Evolutionary conservation across 2,329 filamentous ascomycete genomes (phyloP).

Genomic region (Penicillium sp.): DNA sequence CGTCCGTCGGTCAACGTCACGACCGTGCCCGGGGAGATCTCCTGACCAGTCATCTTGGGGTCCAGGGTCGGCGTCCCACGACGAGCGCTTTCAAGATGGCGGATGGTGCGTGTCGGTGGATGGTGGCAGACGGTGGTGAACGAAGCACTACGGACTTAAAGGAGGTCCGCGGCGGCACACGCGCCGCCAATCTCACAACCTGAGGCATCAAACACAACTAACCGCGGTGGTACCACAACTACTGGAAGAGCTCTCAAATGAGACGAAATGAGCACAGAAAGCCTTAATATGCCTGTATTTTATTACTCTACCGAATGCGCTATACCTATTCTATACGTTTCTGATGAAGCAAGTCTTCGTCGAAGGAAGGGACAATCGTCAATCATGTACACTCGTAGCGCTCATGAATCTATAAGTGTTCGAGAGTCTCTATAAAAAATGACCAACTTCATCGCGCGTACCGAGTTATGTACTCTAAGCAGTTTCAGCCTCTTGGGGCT

Average conservation of each 20-base stretch:
- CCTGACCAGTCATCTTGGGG: constrained; percentile 26
- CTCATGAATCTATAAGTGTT: neutral
- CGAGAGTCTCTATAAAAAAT: neutral
- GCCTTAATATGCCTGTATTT: neutral
- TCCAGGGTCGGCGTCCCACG: constrained; percentile 13
- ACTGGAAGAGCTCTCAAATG: neutral
- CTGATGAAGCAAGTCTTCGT: neutral
- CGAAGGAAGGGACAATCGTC: neutral
- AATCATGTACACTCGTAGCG: neutral
- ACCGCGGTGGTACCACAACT: neutral
- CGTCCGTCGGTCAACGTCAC: constrained; percentile 79
- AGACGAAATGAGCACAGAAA: neutral
- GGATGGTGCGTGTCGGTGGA: constrained; percentile 5
- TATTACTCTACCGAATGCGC: neutral
- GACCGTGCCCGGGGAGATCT: constrained; percentile 63
- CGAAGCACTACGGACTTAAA: neutral
- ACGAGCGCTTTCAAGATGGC: constrained; percentile 15
- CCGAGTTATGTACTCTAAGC: constrained; percentile 7
- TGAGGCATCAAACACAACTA: constrained; percentile 20
- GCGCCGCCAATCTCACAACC: constrained; percentile 18
- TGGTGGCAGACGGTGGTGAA: constrained; percentile 5
- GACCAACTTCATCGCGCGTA: neutral
- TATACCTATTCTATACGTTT: neutral
- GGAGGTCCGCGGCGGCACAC: constrained; percentile 19
- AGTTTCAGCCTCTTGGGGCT: constrained; percentile 36